These are phyloP conservation scores for Lipomyces lipofer DNA, from an alignment of 805 yeast species.

Conservation along the genomic window DNA sequence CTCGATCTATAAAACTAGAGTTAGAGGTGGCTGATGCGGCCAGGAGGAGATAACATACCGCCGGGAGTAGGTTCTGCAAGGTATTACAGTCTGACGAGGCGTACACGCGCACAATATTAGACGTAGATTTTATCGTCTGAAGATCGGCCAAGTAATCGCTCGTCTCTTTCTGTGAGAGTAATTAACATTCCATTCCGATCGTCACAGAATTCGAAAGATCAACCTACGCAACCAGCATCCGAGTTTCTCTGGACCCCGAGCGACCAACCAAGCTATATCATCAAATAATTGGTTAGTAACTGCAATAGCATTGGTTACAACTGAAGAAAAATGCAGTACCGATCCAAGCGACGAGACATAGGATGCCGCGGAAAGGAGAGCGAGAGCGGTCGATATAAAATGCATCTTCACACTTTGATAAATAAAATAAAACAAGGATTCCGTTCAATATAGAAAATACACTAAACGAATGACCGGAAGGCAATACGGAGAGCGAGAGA, in stretches of 20 bases:
- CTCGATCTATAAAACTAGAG: conserved; percentile 41
- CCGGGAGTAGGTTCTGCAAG: conserved; percentile 80
- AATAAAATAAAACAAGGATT: too few relatives aligned
- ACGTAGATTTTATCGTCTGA: conserved; percentile 55
- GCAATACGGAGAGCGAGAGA: too few relatives aligned
- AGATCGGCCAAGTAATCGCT: conserved; percentile 72
- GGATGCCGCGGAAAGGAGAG: too few relatives aligned
- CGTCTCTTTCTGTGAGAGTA: conserved; percentile 38
- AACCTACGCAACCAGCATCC: conserved; percentile 29
- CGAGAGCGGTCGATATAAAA: too few relatives aligned
- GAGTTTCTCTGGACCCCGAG: conserved; percentile 74
- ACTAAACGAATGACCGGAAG: too few relatives aligned
- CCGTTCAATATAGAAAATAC: too few relatives aligned
- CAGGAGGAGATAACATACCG: conserved; percentile 45
- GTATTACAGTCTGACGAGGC: conserved; percentile 96
- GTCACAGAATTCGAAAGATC: neutral
- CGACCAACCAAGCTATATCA: conserved; percentile 69
- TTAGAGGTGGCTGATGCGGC: too few relatives aligned
- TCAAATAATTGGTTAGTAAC: conserved; percentile 27
- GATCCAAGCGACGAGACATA: too few relatives aligned
- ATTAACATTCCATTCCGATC: neutral
- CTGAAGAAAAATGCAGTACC: too few relatives aligned
- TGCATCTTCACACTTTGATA: too few relatives aligned
- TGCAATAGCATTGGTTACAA: too few relatives aligned
- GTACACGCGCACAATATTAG: conserved; percentile 75